Base-by-base conservation (phyloP, 1,284 basidiomycete species). In the Ganoderma meredithae region DNA sequence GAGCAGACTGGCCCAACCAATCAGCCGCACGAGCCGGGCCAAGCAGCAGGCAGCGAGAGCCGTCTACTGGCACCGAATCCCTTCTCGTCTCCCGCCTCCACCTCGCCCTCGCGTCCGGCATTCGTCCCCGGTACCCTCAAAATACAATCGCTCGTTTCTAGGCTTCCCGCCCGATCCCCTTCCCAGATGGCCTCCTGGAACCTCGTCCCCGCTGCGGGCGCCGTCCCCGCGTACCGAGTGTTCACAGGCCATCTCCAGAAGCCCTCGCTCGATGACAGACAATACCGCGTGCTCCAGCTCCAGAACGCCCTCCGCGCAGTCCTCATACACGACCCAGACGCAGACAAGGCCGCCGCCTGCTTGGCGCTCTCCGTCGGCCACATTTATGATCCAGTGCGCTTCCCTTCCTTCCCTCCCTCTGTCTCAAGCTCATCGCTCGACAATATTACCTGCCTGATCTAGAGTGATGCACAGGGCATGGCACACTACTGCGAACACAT, bases 351-450 rank as follows among this genome's bases (percentile, higher is more conserved):
- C 1, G 86, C 88, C 4, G 90, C 90, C 1, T 86, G 85, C 63
- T 83, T 92, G 81, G 85, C 87, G 74, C 85, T 92, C 39, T 85
- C 87, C 41, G 87, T 90, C 2, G 90, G 90, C 0, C 86, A 90
- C 77, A 80, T 91, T 69, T 82, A 83, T 49, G 90, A 92, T 76
- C 90, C 90, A 3, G 86, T 83, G 63, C 13, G 47, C 12, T 25
- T 76, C 84, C 75, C 19, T 62, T 55, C 25, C 58, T 44, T 44
- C 49, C 62, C 19, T 44, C 31, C 63, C 47, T 9, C 55, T 6
- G 17, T 47, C 33, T 61, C 39, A 22, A 27, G 19, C 13, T n/a
- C 22, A n/a, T 55, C 9, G 31, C 52, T 36, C 2, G 33, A 25
- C 55, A 31, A 44, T 43, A 44, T 31, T 31, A 39, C 25, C 62